Conservation (phyloP, 1,284 basidiomycete genomes). For the Gymnopus androsaceus region DNA sequence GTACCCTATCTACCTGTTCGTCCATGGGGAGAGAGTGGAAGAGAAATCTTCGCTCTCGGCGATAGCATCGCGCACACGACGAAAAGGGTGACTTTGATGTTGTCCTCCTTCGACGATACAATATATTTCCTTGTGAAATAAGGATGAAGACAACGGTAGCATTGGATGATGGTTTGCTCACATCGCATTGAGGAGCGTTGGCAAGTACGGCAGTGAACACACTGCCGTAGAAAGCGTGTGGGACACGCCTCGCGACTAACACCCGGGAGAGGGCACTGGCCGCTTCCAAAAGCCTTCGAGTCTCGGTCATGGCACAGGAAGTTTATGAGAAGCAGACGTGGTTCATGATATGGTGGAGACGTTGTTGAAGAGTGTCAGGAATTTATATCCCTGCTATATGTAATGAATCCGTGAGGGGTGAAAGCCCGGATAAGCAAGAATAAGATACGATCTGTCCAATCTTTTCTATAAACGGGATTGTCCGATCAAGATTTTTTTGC, state of each 20-base stretch:
- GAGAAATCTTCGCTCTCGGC: slow-evolving; percentile 46
- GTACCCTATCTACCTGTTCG: slow-evolving; percentile 41
- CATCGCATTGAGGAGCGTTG: slow-evolving; percentile 55
- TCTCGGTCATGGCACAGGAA: slow-evolving; percentile 54
- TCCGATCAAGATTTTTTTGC: slow-evolving; percentile 15
- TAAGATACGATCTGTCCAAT: slow-evolving; percentile 11
- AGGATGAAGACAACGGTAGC: slow-evolving; percentile 12
- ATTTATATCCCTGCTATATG: slow-evolving; percentile 16
- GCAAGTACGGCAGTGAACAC: slow-evolving; percentile 61
- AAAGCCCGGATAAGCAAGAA: slow-evolving; percentile 16
- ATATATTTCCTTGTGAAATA: slow-evolving; percentile 44
- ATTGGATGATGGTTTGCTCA: slow-evolving; percentile 26
- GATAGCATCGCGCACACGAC: slow-evolving; percentile 53
- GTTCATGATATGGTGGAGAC: slow-evolving; percentile 19
- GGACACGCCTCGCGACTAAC: slow-evolving; percentile 50
- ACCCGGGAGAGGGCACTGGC: slow-evolving; percentile 59
- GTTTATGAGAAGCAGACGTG: slow-evolving; percentile 7
- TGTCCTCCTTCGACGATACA: slow-evolving; percentile 56
- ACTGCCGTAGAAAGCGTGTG: slow-evolving; percentile 71
- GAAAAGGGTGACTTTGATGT: slow-evolving; percentile 49
- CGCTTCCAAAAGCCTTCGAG: slow-evolving; percentile 63
- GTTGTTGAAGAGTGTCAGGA: slow-evolving; percentile 14
- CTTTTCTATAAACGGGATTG: slow-evolving; percentile 15
- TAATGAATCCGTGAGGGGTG: slow-evolving; percentile 14
- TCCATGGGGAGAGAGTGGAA: slow-evolving; percentile 50